Base-by-base conservation (phyloP, 306 rosid species). In the Canavalia gladiata region DNA sequence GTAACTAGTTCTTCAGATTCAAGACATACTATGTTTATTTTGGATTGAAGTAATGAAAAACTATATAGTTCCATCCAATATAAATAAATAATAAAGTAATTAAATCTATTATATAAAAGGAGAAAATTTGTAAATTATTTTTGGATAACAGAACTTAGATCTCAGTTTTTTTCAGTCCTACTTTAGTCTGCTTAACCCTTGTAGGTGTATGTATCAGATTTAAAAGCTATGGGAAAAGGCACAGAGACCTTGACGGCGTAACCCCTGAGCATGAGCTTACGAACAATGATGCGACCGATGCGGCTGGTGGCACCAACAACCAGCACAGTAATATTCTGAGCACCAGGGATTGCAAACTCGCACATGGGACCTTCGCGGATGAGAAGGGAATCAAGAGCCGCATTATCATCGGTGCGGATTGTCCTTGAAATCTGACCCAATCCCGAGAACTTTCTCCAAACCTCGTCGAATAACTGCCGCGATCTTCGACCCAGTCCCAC, bases 241-340 rank as follows among this genome's bases (percentile, higher is more conserved):
- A 30, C 1, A 11, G 43, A 25, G 29, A 65, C 98, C 95, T 95
- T 95, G 4, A 95, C 99, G 2, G 76, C 52, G 88, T 95, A 95
- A 75, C 99, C 98, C 70, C 99, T 84, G 72, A 95, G 92, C 97
- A 90, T 91, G 74, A 95, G 99, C 87, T 95, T 95, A 41, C 99
- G 94, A 60, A 95, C 93, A 51, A 93, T 90, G 12, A 95, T 89
- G 47, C 97, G 95, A 42, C 99, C 98, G 9, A 95, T 93, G 35
- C 92, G 90, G 51, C 98, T 93, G 42, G 99, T 95, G 76, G 97
- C 94, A 13, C 98, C 99, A 68, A 95, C 94, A 59, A 95, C 99
- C 42, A 95, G 92, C 25, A 95, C 96, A 29, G 92, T 89, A 25
- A 95, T 95, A 76, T 88, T 93, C 83, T 93, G 98, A 52, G 98